These are phyloP conservation scores for Quaeritorhiza haematococci DNA, from an alignment of 371 early-diverging fungal genomes.

Conservation along the genomic window DNA sequence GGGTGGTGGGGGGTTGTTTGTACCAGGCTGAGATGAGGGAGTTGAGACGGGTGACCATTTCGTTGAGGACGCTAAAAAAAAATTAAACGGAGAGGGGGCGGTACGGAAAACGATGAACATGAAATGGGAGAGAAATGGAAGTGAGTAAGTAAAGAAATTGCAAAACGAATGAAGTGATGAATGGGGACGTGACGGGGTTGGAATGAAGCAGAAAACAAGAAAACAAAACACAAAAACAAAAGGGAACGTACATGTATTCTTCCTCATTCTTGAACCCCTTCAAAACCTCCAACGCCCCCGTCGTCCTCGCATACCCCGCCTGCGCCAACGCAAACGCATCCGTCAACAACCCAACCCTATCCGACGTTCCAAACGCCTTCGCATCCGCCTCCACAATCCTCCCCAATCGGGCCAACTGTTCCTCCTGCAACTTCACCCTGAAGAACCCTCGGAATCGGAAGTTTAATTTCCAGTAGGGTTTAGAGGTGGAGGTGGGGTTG, in stretches of 20 bases:
- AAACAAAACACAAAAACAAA: background rate
- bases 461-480: constrained; percentile 48
- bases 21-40: constrained; percentile 30
- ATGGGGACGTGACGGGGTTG: background rate
- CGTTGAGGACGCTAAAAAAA: constrained; percentile 31
- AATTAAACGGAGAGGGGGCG: too few relatives aligned
- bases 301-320: constrained; percentile 57
- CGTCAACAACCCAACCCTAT: constrained; percentile 40
- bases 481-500: constrained; percentile 4
- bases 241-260: constrained; percentile 46
- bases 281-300: constrained; percentile 56
- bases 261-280: constrained; percentile 54
- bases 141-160: too few relatives aligned
- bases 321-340: constrained; percentile 58
- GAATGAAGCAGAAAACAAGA: background rate
- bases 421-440: constrained; percentile 38
- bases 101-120: too few relatives aligned
- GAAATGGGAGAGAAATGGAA: too few relatives aligned
- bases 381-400: constrained; percentile 24
- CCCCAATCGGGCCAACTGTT: constrained; percentile 24
- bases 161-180: background rate
- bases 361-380: constrained; percentile 29
- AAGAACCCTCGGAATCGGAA: constrained; percentile 46
- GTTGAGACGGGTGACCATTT: constrained; percentile 27
- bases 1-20: constrained; percentile 31